phyloP scores from a whole-genome alignment of 2,329 filamentous ascomycete genomes.

The Hymenoscyphus fraxineus region DNA sequence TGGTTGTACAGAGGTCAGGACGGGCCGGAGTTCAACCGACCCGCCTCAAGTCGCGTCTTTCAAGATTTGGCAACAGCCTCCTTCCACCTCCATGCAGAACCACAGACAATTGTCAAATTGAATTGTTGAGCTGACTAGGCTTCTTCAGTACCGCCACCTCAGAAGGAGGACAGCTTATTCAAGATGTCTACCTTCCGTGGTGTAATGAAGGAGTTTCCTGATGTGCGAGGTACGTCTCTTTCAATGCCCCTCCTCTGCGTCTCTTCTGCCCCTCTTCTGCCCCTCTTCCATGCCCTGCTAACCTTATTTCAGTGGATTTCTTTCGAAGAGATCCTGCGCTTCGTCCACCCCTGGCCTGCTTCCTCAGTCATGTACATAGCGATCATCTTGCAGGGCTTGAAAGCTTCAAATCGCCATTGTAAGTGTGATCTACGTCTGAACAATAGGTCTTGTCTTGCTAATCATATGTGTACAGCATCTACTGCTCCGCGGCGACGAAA shows the following conservation, averaged over 20 bases:
- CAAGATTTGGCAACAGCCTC: background rate
- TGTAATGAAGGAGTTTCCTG: constrained; percentile 70
- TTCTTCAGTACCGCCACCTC: background rate
- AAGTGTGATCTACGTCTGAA: constrained; percentile 20
- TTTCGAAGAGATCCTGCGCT: constrained; percentile 59
- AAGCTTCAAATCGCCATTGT: constrained; percentile 71
- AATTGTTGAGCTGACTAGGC: background rate
- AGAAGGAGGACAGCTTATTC: background rate
- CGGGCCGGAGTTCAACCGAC: background rate
- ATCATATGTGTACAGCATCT: constrained; percentile 51
- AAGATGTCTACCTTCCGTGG: constrained; percentile 77
- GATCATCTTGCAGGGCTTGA: constrained; percentile 84
- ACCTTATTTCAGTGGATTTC: constrained; percentile 62
- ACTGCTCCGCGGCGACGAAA: constrained; percentile 80
- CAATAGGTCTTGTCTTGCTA: background rate
- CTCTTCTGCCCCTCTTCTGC: constrained; percentile 2
- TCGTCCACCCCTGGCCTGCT: constrained; percentile 71
- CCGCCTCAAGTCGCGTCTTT: background rate
- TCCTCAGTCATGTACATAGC: constrained; percentile 88
- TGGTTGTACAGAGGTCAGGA: too few relatives aligned
- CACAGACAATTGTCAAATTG: background rate
- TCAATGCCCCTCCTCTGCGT: background rate
- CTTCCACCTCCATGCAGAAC: background rate
- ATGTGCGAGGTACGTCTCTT: constrained; percentile 58
- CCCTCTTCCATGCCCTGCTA: background rate